Base-by-base conservation (phyloP, 2,329 filamentous ascomycete genomes). In the Metarhizium guizhouense region DNA sequence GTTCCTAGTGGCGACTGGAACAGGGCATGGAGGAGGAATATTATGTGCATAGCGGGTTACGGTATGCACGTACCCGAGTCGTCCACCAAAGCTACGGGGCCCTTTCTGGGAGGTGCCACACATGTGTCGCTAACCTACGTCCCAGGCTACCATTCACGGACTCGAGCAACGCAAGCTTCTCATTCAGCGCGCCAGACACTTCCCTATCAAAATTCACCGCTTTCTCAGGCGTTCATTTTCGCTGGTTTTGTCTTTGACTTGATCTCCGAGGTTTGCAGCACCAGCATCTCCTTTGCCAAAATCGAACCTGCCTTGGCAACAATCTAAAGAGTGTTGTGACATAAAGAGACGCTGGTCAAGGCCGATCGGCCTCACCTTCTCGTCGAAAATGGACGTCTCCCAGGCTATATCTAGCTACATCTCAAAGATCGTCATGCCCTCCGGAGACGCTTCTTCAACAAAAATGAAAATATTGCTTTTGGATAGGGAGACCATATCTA, bases 381-480 rank as follows among this genome's bases (percentile, higher is more conserved):
- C 29, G 45, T 7, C 25, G 36, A 51, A 47, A 13, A 99, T 99
- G 94, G 94, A 99, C 69, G 85, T 97, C 66, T 88, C 95, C 60
- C 88, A 95, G 70, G 90, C 92, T 63, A 86, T 96, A 68, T 87
- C 92, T 65, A 88, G 90, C 74, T 99, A 99, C 78, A 87, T 99
- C 79, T 87, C 87, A 71, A 96, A 92, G 81, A 96, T 99, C 84
- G 86, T 97, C 71, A 87, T 90, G 62, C 66, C 70, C 48, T 61
- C 65, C 20, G 89, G 89, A 67, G 91, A 96, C 74, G 79, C 76
- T 67, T 78, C 83, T 52, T 86, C 89, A 25, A 83, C 89, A 47
- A 97, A 96, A 78, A 99, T 99, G 94, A 99, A 99, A 84, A 94
- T 97, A 58, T 77, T 99, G 56, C 77, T 99, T 60, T 78, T 99